Percentiles rank a stretch among this genome's conserved stretches.
Evolutionary conservation across 352 stramenopile species (phyloP).

Genomic region (Pythium apleroticum): DNA sequence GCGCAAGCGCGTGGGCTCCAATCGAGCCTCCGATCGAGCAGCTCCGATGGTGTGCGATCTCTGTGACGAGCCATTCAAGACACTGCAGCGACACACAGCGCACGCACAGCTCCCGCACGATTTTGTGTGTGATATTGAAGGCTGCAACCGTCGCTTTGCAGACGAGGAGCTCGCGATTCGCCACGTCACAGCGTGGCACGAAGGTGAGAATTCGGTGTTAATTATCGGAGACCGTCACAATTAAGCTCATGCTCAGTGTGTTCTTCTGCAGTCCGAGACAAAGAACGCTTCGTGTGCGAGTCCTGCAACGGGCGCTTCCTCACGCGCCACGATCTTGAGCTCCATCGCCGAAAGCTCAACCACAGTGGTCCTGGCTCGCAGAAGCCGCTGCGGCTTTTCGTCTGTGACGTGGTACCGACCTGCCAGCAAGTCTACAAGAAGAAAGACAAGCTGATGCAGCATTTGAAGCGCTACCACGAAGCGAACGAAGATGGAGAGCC

Average conservation of each 20-base stretch:
- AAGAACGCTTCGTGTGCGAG: conserved; percentile 5
- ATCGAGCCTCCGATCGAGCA: background rate
- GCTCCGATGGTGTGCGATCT: background rate
- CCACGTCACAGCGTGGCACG: conserved; percentile 22
- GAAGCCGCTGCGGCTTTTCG: conserved; percentile 4
- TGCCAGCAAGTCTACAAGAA: conserved; percentile 26
- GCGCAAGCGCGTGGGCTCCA: conserved; percentile 16
- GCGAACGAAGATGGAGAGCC: conserved; percentile 1
- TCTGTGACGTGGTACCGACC: conserved; percentile 14
- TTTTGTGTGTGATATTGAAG: conserved; percentile 29
- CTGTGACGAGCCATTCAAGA: conserved; percentile 1
- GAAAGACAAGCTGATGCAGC: conserved; percentile 30
- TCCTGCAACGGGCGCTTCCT: conserved; percentile 12
- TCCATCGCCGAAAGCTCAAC: conserved; percentile 4
- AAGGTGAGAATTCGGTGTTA: conserved; percentile 1
- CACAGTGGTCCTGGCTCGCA: background rate
- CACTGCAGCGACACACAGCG: background rate
- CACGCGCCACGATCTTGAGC: conserved; percentile 18
- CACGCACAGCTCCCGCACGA: conserved; percentile 2
- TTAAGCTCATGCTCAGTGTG: background rate
- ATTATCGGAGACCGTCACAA: background rate
- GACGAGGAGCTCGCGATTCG: conserved; percentile 23
- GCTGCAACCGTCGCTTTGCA: conserved; percentile 16
- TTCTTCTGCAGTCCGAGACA: conserved; percentile 13
- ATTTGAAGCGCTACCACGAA: conserved; percentile 24